Evolutionary conservation across 495 filamentous ascomycete species (phyloP).

Genomic region (Rostrohypoxylon terebratum): DNA sequence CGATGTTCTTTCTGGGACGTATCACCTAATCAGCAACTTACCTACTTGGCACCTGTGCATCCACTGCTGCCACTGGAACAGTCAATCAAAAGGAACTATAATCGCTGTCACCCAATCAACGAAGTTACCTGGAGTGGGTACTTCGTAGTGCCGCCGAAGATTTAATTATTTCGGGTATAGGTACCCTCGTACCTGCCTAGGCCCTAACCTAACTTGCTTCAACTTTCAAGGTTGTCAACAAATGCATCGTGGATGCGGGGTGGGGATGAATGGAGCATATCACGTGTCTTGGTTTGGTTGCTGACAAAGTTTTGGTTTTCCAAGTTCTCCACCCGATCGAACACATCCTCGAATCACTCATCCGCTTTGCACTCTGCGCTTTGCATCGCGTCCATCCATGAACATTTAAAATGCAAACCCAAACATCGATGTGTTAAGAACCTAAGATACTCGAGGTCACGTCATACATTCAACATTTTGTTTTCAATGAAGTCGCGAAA

Average conservation of each 20-base stretch:
- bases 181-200: not conserved
- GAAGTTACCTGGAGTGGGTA: conserved; percentile 19
- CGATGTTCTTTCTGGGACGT: conserved; percentile 11
- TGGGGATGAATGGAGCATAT: not conserved
- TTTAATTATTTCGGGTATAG: conserved; percentile 10
- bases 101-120: conserved; percentile 44
- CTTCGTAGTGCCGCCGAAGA: conserved; percentile 32
- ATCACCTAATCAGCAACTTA: conserved; percentile 17
- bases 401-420: not conserved
- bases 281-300: not conserved
- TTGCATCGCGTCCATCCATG: not conserved
- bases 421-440: too few species aligned
- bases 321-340: not conserved
- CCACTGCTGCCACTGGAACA: too few species aligned
- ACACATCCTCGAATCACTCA: not conserved
- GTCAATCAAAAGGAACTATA: conserved; percentile 38
- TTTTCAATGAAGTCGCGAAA: too few species aligned
- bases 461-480: too few species aligned
- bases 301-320: not conserved
- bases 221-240: too few species aligned
- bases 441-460: too few species aligned
- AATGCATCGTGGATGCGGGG: too few species aligned
- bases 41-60: too few species aligned
- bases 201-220: too few species aligned
- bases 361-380: not conserved